Base-by-base conservation (phyloP, 306 rosid genomes). In the Inga oerstediana region DNA sequence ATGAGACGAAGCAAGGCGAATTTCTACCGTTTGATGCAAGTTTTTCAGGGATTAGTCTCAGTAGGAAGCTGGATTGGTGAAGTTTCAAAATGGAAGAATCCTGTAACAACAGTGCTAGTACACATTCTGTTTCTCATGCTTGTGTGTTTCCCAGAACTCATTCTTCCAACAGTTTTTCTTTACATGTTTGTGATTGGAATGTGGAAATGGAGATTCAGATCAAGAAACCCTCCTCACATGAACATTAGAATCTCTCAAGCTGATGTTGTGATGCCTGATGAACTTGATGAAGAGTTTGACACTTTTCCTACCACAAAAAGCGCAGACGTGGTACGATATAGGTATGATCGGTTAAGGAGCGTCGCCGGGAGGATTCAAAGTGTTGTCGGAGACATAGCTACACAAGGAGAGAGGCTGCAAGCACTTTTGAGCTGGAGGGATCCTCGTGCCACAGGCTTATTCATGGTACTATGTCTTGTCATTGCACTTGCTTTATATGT, bases 1-100 rank as follows among this genome's bases (percentile, higher is more conserved):
- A 94, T 91, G 97, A 87, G 99, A 75, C 91, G 97, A 2, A 97
- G 98, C 94, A 97, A 97, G 89, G 99, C 99, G 0, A 97, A 97
- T 88, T 91, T 97, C 81, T 87, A 84, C 86, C 89, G 98, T 45
- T 59, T 97, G 16, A 87, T 82, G 87, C 5, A 84, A 0, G 90
- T 97, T 30, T 90, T 92, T 49, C 85, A 92, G 0, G 95, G 97
- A 49, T 17, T 97, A 37, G 0, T 85, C 5, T 77, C 88, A 0
- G 54, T 91, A 10, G 97, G 88, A 79, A 87, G 61, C 58, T 94
- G 99, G 99, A 82, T 97, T 13, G 94, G 94, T 49, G 95, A 91
- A 80, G 91, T 97, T 32, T 90, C 94, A 81, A 61, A 22, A 48
- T 94, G 99, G 98, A 92, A 88, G 78, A 90, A 84, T 62, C 80